Percentiles rank a stretch among this genome's conserved stretches.
Evolutionary conservation across 495 filamentous ascomycete species (phyloP).

Genomic region (Podospora sp.): DNA sequence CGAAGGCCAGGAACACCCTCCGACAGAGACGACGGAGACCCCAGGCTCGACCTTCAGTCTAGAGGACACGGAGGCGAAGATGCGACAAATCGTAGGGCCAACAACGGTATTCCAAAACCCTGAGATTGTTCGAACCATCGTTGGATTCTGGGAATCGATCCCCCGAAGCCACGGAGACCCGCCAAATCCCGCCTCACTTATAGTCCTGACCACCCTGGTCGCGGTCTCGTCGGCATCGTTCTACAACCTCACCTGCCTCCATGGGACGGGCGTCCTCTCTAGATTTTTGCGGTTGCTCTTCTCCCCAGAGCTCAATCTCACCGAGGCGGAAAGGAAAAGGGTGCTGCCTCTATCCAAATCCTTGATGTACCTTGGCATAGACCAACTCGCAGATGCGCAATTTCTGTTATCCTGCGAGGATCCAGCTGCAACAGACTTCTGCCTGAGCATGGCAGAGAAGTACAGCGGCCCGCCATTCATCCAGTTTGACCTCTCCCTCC

Average conservation of each 20-base stretch:
- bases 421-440: constrained; percentile 66
- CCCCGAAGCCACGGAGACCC: constrained; percentile 46
- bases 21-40: constrained; percentile 21
- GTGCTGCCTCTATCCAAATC: constrained; percentile 61
- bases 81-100: constrained; percentile 54
- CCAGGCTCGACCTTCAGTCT: constrained; percentile 29
- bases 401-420: constrained; percentile 69
- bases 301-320: constrained; percentile 46
- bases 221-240: constrained; percentile 62
- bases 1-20: constrained; percentile 7
- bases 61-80: constrained; percentile 41
- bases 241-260: constrained; percentile 74
- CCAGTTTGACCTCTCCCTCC: constrained; percentile 87
- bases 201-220: constrained; percentile 58
- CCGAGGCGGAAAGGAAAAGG: constrained; percentile 55
- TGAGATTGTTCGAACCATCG: constrained; percentile 64
- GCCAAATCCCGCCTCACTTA: constrained; percentile 56
- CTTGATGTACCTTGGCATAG: constrained; percentile 70
- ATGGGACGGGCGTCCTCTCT: constrained; percentile 75
- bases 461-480: constrained; percentile 80
- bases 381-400: constrained; percentile 75
- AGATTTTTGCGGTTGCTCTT: constrained; percentile 72
- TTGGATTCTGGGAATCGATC: constrained; percentile 67
- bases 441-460: constrained; percentile 68
- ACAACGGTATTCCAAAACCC: constrained; percentile 62